phyloP scores from a whole-genome alignment of 352 stramenopile species.

The Poterioochromonas sp. region DNA sequence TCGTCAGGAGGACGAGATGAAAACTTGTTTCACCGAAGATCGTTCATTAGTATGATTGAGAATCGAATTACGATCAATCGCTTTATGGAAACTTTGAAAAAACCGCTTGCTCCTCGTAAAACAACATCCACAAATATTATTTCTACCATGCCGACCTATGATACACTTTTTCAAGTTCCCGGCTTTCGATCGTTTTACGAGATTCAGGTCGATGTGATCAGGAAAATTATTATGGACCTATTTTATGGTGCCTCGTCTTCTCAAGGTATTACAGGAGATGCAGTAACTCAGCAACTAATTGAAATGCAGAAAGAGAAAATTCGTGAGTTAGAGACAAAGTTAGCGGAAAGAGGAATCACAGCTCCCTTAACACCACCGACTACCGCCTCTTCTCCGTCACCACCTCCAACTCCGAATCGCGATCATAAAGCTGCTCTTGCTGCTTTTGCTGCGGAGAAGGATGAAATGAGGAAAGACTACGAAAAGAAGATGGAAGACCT shows the following conservation, averaged over 20 bases:
- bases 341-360: too few species aligned
- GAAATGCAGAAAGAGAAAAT: constrained; percentile 28
- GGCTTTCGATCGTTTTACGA: neutral
- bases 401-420: too few species aligned
- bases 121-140: neutral
- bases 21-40: neutral
- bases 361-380: too few species aligned
- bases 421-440: too few species aligned
- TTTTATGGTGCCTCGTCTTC: neutral
- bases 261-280: neutral
- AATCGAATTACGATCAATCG: neutral
- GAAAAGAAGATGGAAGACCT: too few species aligned
- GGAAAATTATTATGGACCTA: constrained; percentile 7
- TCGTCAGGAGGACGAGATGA: neutral
- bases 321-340: neutral
- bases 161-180: neutral
- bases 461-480: too few species aligned
- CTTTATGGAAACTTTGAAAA: neutral
- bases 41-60: constrained; percentile 7
- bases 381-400: too few species aligned
- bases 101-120: neutral
- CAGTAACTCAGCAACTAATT: neutral
- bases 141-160: neutral
- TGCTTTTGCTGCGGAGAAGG: too few species aligned
- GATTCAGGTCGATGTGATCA: neutral